Conservation (phyloP, 441 rosid genomes). For the Eruca vesicaria region DNA sequence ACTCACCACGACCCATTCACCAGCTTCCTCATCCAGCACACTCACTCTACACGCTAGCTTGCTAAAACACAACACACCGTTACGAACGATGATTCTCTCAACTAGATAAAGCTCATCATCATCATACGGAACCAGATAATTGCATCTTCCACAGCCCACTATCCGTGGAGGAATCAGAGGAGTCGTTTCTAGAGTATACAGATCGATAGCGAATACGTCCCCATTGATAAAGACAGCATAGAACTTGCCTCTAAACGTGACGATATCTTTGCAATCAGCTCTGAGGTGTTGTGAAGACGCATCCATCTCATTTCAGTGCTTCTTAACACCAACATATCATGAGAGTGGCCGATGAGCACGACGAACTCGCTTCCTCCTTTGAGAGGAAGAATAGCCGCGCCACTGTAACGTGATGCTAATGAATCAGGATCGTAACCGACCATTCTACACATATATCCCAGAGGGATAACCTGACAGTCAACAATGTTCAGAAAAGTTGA, state of each 20-base stretch:
- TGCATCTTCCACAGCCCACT: background rate
- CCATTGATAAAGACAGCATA: background rate
- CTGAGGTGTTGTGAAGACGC: background rate
- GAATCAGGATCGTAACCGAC: background rate
- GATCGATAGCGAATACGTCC: background rate
- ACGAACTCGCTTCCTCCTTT: background rate
- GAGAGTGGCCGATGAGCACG: background rate
- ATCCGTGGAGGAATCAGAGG: background rate
- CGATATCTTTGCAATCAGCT: background rate
- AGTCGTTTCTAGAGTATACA: background rate
- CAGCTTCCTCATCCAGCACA: constrained; percentile 4
- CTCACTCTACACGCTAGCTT: background rate
- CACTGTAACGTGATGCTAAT: background rate
- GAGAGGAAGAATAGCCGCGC: background rate
- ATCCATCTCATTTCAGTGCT: background rate
- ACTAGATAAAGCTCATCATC: constrained; percentile 15
- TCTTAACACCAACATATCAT: background rate
- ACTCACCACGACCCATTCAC: background rate
- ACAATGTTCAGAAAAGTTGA: background rate
- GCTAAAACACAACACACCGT: background rate
- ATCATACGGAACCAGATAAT: background rate
- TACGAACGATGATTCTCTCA: background rate
- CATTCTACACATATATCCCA: background rate
- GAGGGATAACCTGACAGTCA: background rate
- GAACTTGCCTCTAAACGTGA: background rate